phyloP scores from a whole-genome alignment of 2,329 filamentous ascomycete genomes.

The Exserohilum turcica region DNA sequence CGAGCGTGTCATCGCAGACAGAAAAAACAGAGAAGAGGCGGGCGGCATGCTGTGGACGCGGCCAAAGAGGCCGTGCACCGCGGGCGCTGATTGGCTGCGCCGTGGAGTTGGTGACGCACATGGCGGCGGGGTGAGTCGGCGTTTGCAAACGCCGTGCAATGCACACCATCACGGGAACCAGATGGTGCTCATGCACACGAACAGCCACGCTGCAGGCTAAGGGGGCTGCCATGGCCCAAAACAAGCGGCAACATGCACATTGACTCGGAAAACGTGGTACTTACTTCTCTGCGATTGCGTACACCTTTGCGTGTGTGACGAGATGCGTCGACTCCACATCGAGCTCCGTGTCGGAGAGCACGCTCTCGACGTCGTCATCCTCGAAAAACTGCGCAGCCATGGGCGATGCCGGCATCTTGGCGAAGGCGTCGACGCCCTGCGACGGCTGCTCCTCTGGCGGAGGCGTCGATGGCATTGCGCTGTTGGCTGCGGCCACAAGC shows the following conservation, averaged over 20 bases:
- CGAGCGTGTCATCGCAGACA: slow-evolving; percentile 13
- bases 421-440: slow-evolving; percentile 27
- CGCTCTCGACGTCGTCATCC: slow-evolving; percentile 38
- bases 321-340: slow-evolving; percentile 50
- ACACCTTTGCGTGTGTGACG: slow-evolving; percentile 55
- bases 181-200: slow-evolving; percentile 10
- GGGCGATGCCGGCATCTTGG: slow-evolving; percentile 40
- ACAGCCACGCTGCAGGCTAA: slow-evolving; percentile 18
- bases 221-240: slow-evolving; percentile 20
- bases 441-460: slow-evolving; percentile 32
- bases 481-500: slow-evolving; percentile 32
- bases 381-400: slow-evolving; percentile 43
- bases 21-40: slow-evolving; percentile 9
- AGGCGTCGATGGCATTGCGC: slow-evolving; percentile 33
- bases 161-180: slow-evolving; percentile 20
- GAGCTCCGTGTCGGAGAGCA: slow-evolving; percentile 40
- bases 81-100: slow-evolving; percentile 32
- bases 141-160: slow-evolving; percentile 27
- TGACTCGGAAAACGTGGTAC: slow-evolving; percentile 26
- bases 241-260: slow-evolving; percentile 1
- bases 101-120: slow-evolving; percentile 31
- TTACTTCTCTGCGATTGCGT: slow-evolving; percentile 57
- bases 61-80: slow-evolving; percentile 15
- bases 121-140: slow-evolving; percentile 41
- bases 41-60: slow-evolving; percentile 4